Conservation (phyloP, 306 rosid genomes). For the Cicer cuneatum region DNA sequence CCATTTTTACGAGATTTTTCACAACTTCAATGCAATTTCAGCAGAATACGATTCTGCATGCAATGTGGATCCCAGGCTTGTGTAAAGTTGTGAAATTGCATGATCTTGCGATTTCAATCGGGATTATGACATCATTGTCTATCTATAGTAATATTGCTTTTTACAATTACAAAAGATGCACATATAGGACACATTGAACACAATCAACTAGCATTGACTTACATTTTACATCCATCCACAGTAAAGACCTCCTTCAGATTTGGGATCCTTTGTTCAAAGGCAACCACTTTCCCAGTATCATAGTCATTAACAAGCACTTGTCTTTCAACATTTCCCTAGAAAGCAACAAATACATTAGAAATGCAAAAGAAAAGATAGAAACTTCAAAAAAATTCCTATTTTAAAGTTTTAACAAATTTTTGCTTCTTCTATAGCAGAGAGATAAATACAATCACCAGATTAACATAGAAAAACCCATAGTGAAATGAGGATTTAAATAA, state of each 20-base stretch:
- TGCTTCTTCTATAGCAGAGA: conserved; percentile 15
- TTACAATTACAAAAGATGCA: conserved; percentile 24
- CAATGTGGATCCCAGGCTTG: too few relatives aligned
- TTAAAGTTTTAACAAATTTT: conserved; percentile 3
- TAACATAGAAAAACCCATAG: conserved; percentile 30
- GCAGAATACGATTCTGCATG: too few relatives aligned
- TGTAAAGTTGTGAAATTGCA: too few relatives aligned
- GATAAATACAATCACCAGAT: conserved; percentile 5
- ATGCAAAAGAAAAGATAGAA: conserved; percentile 10
- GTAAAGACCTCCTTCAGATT: conserved; percentile 85
- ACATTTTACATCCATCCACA: conserved; percentile 72
- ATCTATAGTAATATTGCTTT: not conserved
- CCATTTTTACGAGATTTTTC: too few relatives aligned
- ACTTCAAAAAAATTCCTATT: not conserved
- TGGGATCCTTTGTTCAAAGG: conserved; percentile 70
- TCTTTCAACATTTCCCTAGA: conserved; percentile 83
- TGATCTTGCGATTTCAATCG: too few relatives aligned
- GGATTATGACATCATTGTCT: too few relatives aligned
- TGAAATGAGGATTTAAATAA: conserved; percentile 7
- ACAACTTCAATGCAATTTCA: too few relatives aligned
- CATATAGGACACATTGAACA: not conserved
- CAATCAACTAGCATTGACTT: conserved; percentile 47
- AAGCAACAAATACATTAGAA: conserved; percentile 39
- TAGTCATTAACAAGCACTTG: conserved; percentile 82
- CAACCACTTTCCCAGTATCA: conserved; percentile 75